Percentiles rank a stretch among this genome's conserved stretches.
Evolutionary conservation across 805 yeast species (phyloP).

Genomic region (Candida ovalis): DNA sequence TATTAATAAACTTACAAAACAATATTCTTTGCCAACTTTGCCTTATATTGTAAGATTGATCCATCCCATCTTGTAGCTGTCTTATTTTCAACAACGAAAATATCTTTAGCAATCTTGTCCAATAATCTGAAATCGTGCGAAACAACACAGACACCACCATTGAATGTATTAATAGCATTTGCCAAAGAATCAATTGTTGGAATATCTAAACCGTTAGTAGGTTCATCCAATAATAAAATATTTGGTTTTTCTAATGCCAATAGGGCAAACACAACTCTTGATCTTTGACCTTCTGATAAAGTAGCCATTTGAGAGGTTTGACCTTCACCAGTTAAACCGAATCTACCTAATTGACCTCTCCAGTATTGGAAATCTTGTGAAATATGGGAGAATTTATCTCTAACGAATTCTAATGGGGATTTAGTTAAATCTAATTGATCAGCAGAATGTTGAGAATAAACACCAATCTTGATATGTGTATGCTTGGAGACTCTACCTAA

Average conservation of each 20-base stretch:
- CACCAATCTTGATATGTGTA: slow-evolving; percentile 96
- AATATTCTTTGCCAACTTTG: slow-evolving; percentile 87
- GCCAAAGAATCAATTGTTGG: slow-evolving; percentile 98
- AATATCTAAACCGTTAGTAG: slow-evolving; percentile 98
- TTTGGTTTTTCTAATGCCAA: slow-evolving; percentile 95
- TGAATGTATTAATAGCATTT: slow-evolving; percentile 88
- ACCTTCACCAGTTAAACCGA: slow-evolving; percentile 97
- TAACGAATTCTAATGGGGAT: slow-evolving; percentile 93
- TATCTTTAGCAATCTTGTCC: slow-evolving; percentile 96
- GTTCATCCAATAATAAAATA: slow-evolving; percentile 94
- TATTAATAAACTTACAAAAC: slow-evolving; percentile 45
- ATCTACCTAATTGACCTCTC: slow-evolving; percentile 97
- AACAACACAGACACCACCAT: slow-evolving; percentile 98
- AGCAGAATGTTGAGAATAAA: slow-evolving; percentile 97
- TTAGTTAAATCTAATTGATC: slow-evolving; percentile 96
- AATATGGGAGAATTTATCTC: slow-evolving; percentile 83
- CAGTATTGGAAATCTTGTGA: slow-evolving; percentile 99
- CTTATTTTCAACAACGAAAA: slow-evolving; percentile 92
- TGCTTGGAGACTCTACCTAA: slow-evolving; percentile 95
- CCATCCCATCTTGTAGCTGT: slow-evolving; percentile 98
- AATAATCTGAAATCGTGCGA: slow-evolving; percentile 98
- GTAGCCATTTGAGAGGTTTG: slow-evolving; percentile 99
- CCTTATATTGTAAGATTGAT: slow-evolving; percentile 84
- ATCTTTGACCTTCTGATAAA: slow-evolving; percentile 97
- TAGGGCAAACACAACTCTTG: slow-evolving; percentile 96